Percentiles rank a stretch among this genome's conserved stretches.
phyloP scores from a whole-genome alignment of 1,139 yeast genomes.

The Lodderomyces parapsilosis region DNA sequence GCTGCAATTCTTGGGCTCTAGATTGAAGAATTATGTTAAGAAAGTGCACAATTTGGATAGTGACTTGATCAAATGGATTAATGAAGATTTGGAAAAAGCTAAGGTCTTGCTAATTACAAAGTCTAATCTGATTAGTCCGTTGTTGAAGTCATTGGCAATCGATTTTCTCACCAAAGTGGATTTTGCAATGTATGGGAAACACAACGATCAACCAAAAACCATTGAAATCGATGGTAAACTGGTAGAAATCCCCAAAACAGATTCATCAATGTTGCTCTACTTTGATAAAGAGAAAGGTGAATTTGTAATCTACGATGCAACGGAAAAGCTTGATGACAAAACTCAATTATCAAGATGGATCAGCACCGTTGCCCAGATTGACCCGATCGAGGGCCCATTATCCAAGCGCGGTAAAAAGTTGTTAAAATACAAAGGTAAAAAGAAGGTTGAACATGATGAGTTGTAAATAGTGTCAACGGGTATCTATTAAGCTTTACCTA shows the following conservation, averaged over 20 bases:
- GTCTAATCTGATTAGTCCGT: constrained; percentile 51
- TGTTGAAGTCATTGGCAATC: constrained; percentile 70
- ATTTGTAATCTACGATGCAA: constrained; percentile 21
- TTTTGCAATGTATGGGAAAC: constrained; percentile 27
- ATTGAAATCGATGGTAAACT: constrained; percentile 20
- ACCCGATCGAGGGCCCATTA: constrained; percentile 40
- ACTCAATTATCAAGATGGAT: constrained; percentile 37
- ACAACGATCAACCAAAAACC: constrained; percentile 19
- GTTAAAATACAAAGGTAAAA: constrained; percentile 33
- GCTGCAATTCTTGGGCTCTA: constrained; percentile 54
- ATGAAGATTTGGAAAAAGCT: constrained; percentile 17
- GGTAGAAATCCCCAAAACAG: constrained; percentile 21
- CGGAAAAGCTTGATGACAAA: constrained; percentile 31
- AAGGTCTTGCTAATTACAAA: constrained; percentile 48
- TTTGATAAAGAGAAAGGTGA: constrained; percentile 22
- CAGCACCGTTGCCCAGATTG: constrained; percentile 22
- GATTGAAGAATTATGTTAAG: constrained; percentile 73
- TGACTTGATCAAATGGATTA: constrained; percentile 30
- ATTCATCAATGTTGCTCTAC: constrained; percentile 29
- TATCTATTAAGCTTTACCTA: constrained; percentile 23
- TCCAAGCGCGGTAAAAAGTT: constrained; percentile 32
- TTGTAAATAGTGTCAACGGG: constrained; percentile 18
- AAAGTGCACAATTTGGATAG: constrained; percentile 35
- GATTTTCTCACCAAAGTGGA: constrained; percentile 53
- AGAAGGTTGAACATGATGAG: constrained; percentile 36